Evolutionary conservation across 768 basidiomycete species (phyloP), one percentile per base, ranked within the genome.

Genomic region (Rhodocollybia butyracea): DNA sequence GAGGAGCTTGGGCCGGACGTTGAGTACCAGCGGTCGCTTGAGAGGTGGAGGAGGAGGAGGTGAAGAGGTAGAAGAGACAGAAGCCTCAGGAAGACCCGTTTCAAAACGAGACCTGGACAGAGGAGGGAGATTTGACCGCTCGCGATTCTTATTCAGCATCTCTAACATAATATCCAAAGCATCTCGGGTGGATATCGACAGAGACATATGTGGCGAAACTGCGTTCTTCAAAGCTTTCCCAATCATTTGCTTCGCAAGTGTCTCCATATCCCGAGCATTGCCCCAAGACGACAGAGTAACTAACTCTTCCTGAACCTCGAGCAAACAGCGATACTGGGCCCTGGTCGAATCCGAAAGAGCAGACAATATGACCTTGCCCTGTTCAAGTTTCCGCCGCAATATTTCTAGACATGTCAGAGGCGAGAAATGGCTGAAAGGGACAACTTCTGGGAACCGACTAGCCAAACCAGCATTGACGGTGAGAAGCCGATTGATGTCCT

Each of bases 361-460:
- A 1, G 46, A 38, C 19, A 71, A 30, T 4, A 26, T n/a, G 30
- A 79, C 66, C 19, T 60, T 56, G 17, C 62, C 60, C 60, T 68
- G 70, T 52, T 54, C 55, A 31, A 79, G 66, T 46, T 73, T 63
- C 41, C 67, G 65, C 40, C 58, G 50, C 17, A 79, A 67, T 4
- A 78, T 56, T 19, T 61, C 43, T 11, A 79, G 66, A 43, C 77
- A 80, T 2, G 71, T 63, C 13, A 58, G 60, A 1, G 70, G 63
- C 3, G 59, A 39, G 63, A 78, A 68, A 58, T 78, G 68, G 4
- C 43, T 50, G 64, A 78, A 76, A 39, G 61, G 45, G 30, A 79
- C 68, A 56, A 77, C 78, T 40, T 78, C 72, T 0, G 78, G 66
- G 61, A 78, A 78, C 5, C 78, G 76, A 61, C 77, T 80, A 5